These are phyloP conservation scores for Hypoxylon sp. DNA, from an alignment of 2,329 filamentous ascomycete species.

Conservation along the genomic window DNA sequence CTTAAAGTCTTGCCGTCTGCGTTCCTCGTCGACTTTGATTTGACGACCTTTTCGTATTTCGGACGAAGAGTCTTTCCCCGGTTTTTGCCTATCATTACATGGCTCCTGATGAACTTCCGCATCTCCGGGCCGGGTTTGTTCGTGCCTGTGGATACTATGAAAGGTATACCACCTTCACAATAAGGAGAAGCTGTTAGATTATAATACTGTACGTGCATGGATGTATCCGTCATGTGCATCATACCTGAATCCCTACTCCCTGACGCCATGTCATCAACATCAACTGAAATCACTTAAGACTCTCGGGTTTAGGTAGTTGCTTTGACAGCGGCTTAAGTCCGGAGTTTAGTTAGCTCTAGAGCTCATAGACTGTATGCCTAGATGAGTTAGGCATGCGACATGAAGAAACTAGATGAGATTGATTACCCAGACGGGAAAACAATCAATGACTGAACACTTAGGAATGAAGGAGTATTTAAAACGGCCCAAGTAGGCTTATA, in stretches of 20 bases:
- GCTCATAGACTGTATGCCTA: conserved; percentile 12
- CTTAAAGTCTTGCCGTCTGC: background rate
- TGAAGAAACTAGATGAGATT: conserved; percentile 8
- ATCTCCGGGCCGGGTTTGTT: conserved; percentile 44
- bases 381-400: background rate
- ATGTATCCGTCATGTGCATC: background rate
- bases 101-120: conserved; percentile 50
- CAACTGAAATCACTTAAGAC: background rate
- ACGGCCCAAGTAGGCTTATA: conserved; percentile 2
- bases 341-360: too few relatives aligned
- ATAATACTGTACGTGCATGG: background rate
- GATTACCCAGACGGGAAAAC: conserved; percentile 16
- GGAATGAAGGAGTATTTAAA: conserved; percentile 1
- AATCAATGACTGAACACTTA: conserved; percentile 1
- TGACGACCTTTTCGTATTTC: background rate
- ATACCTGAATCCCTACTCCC: conserved; percentile 13
- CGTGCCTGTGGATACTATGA: conserved; percentile 44
- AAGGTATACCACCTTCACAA: conserved; percentile 37
- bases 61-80: conserved; percentile 39
- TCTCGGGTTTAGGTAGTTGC: background rate
- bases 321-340: background rate
- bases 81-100: conserved; percentile 56
- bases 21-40: background rate
- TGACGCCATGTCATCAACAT: conserved; percentile 11
- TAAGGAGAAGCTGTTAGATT: conserved; percentile 3